Base-by-base conservation (phyloP, 257 asterid species). In the Vinca minor region DNA sequence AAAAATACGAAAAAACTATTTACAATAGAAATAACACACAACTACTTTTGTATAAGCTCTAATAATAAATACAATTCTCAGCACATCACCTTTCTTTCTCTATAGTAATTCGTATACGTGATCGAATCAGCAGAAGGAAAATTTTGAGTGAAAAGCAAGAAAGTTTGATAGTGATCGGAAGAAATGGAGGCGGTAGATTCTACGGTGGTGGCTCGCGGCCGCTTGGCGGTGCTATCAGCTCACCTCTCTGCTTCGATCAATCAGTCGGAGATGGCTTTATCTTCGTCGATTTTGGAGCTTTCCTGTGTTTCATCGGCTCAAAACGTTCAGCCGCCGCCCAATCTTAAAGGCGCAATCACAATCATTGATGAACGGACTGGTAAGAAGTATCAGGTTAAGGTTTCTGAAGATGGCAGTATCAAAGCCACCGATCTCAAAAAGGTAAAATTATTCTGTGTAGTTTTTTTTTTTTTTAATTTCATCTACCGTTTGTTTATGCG, bases 361-460 rank as follows among this genome's bases (percentile, higher is more conserved):
- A 62, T 92, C 74, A 73, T 87, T 42, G 98, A 92, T 67, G 95
- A 85, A 62, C 86, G 98, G 50, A 87, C 97, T 28, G 88, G 95
- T 3, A 85, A 82, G 45, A 84, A 31, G 72, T 89, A 89, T 67
- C 87, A 78, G 81, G 78, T 87, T 77, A 96, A 81, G 79, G 91
- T 92, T 57, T 81, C 98, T 6, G 91, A 89, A 66, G 88, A 87
- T 8, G 98, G 97, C 74, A 87, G 95, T 10, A 57, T 87, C 74
- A 92, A 72, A 73, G 96, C 98, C 68, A 80, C 96, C 77, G 97
- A 92, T 81, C 72, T 92, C 9, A 92, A 92, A 50, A 89, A 82
- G 96, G 98, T 88, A 2, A n/a, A 39, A 25, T 1, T 5, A 0
- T 58, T 46, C 45, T 23, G 1, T 2, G 8, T 20, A 14, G 15